Evolutionary conservation across 352 stramenopile species (phyloP).

Genomic region (Blastocystis sp.): DNA sequence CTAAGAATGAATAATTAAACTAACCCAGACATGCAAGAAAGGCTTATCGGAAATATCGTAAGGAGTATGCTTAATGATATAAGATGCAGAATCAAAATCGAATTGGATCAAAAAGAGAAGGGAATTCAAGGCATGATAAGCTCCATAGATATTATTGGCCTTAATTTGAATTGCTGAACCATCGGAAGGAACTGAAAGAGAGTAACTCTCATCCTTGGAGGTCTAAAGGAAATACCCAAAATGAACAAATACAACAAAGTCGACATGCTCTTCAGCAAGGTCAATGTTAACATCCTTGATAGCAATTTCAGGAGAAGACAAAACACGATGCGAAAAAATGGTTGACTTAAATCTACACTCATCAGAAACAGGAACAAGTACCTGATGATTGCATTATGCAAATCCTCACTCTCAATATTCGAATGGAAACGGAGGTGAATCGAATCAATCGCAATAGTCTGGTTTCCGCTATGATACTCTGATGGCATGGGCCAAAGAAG

Average conservation of each 20-base stretch:
- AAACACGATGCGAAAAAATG: conserved; percentile 14
- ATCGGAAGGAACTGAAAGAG: conserved; percentile 34
- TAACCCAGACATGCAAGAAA: conserved; percentile 67
- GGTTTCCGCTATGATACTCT: conserved; percentile 20
- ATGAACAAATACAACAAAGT: background rate
- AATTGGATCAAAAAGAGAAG: conserved; percentile 74
- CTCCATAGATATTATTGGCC: conserved; percentile 73
- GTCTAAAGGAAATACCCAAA: background rate
- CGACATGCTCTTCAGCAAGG: background rate
- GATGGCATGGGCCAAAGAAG: conserved; percentile 54
- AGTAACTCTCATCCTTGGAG: conserved; percentile 70
- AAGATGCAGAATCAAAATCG: conserved; percentile 68
- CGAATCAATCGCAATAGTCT: conserved; percentile 9
- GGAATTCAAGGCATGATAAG: conserved; percentile 73
- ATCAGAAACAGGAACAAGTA: background rate
- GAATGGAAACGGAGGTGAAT: conserved; percentile 20
- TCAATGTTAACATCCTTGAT: conserved; percentile 18
- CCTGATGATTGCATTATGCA: background rate
- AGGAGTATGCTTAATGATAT: conserved; percentile 68
- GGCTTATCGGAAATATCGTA: conserved; percentile 71
- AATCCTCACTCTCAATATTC: conserved; percentile 30
- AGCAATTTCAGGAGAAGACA: background rate
- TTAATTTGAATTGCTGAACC: conserved; percentile 69
- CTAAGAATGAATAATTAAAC: background rate
- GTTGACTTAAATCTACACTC: conserved; percentile 27